Conservation (phyloP, 2,329 filamentous ascomycete species). For the Leptographium radiaticola region DNA sequence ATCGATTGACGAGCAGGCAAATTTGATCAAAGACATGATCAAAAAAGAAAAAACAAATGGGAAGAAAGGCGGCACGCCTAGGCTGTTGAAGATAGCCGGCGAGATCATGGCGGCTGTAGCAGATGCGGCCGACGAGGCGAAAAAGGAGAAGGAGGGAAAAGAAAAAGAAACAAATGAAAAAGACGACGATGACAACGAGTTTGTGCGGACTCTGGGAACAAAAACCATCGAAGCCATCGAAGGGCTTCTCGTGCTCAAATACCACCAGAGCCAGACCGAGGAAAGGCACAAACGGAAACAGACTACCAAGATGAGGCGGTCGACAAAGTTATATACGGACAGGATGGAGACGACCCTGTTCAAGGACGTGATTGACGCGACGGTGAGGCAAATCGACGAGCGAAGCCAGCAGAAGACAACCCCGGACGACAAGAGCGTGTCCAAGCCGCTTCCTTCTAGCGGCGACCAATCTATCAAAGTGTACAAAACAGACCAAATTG, state of each 20-base stretch:
- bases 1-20: no score
- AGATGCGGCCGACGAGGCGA: background rate
- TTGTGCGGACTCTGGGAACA: background rate
- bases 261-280: background rate
- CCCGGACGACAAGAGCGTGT: background rate
- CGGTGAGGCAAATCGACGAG: background rate
- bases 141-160: background rate
- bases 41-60: background rate
- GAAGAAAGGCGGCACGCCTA: no score
- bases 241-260: background rate
- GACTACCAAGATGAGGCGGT: background rate
- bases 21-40: background rate
- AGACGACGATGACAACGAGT: background rate
- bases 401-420: background rate
- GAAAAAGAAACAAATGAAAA: background rate
- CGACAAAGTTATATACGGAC: background rate
- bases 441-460: background rate
- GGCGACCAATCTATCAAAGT: background rate
- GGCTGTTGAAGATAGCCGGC: no score
- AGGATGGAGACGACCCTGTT: background rate
- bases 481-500: background rate
- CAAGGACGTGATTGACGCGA: background rate
- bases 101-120: no score
- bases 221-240: background rate
- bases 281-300: background rate